Base-by-base conservation (phyloP, 257 asterid species). In the Primulina eburnea region DNA sequence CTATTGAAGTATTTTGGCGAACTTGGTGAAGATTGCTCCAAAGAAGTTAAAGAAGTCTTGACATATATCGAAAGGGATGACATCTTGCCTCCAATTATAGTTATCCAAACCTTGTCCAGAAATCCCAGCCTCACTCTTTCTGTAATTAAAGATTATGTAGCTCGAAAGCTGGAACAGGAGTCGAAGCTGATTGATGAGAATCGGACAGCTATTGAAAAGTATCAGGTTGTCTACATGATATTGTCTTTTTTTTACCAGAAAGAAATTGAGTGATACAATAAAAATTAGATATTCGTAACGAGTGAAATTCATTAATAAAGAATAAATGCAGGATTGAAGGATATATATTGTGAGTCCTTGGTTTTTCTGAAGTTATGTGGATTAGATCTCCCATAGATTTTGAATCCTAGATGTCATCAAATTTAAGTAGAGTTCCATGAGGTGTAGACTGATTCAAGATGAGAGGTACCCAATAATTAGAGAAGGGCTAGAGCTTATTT, bases 51-150 rank as follows among this genome's bases (percentile, higher is more conserved):
- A 82, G 92, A 93, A 83, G 92, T 90, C 74, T 77, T 90, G 87
- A 67, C 87, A 61, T 88, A 89, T 69, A 82, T 93, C 63, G 97
- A 93, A 80, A 84, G 96, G 85, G 97, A 88, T 80, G 96, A 90
- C 77, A 89, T 93, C 63, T 80, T 93, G 83, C 97, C 97, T 75
- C 97, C 99, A 3, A 87, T 93, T 74, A 75, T 93, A 78, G 99
- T 93, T 86, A 82, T 93, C 76, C 97, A 93, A 77, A 84, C 88
- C 33, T 83, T 93, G 69, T 89, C 96, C 12, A 89, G 94, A 79
- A 90, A 93, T 67, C 95, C 96, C 29, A 90, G 96, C 74, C 96
- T 93, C 37, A 78, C 94, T 50, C 95, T 93, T 64, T 90, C 99
- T 55, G 99, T 93, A 35, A 82, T 90, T 80, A 90, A 89, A 80